Base-by-base conservation (phyloP, 805 yeast species). In the Novakomyces olei region DNA sequence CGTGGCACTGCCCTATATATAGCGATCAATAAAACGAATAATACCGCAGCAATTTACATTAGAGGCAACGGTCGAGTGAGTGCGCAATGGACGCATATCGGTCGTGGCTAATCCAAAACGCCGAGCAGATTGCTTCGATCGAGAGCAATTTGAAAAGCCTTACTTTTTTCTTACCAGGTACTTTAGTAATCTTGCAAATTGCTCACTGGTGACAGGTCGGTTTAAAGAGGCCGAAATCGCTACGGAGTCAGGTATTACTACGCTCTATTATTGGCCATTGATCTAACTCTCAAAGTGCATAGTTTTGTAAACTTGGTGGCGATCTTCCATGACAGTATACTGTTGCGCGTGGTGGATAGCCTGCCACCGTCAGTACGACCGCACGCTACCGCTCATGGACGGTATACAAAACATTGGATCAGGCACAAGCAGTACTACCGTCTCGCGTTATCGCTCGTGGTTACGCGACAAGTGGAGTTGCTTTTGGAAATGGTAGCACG, bases 161-260 rank as follows among this genome's bases (percentile, higher is more conserved):
- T 20, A 45, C 51, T 7, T 48, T 49, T 34, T 38, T 57, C 23
- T 38, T 53, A 8, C 61, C 62, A 1, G 58, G 40, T 37, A 19
- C 22, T 36, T 14, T 15, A 7, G 4, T 10, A 14, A n/a, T 3
- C n/a, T 29, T 18, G 19, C 12, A 12, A 3, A n/a, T 15, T 14
- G 3, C 22, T 22, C 19, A 15, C 19, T 5, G 8, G 14, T 5
- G 8, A 7, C 23, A 37, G 47, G 60, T 4, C 53, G 54, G 33
- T 49, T 49, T 37, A 47, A 55, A 26, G 50, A 55, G 15, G 53
- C 50, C 20, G 62, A 57, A 39, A 38, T 56, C 15, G 49, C 48
- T 5, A 37, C 58, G 4, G 61, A 56, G 44, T 38, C 25, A 22
- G 7, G n/a, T 4, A 6, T 15, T 31, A 17, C 15, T 5, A 10